Percentiles rank a stretch among this genome's conserved stretches.
These are phyloP conservation scores for Capsaspora owczarzaki DNA, from an alignment of 78 protist species.

Conservation along the genomic window DNA sequence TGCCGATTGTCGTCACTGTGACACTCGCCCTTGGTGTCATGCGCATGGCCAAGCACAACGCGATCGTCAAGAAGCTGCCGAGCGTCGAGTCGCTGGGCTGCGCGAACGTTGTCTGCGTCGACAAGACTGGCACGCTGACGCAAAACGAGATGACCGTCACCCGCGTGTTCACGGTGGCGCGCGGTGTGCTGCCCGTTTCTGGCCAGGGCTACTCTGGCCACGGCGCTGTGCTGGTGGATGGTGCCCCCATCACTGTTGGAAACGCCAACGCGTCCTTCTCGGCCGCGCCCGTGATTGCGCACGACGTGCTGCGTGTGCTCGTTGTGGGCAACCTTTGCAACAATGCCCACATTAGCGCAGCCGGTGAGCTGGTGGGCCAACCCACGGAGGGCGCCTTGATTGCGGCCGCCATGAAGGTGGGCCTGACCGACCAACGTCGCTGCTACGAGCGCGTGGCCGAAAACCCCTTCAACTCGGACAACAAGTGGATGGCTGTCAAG, in stretches of 20 bases:
- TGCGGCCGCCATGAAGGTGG: conserved; percentile 16
- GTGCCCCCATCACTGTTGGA: background rate
- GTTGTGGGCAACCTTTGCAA: conserved; percentile 8
- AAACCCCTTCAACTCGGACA: conserved; percentile 20
- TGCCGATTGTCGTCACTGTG: conserved; percentile 81
- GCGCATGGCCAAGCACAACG: conserved; percentile 41
- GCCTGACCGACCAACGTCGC: conserved; percentile 5
- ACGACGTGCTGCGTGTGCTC: too few species aligned
- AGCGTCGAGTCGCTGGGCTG: conserved; percentile 86
- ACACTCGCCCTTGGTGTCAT: conserved; percentile 22
- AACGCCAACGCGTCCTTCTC: too few species aligned
- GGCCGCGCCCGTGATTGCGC: background rate
- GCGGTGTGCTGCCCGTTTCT: background rate
- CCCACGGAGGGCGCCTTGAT: conserved; percentile 38
- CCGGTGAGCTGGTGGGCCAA: conserved; percentile 14
- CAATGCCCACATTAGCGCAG: conserved; percentile 17
- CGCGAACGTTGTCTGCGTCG: conserved; percentile 74
- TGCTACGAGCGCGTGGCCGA: conserved; percentile 5
- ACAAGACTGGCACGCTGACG: conserved; percentile 97
- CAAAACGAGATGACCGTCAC: conserved; percentile 70
- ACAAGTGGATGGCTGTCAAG: conserved; percentile 47
- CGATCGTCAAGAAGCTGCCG: conserved; percentile 38
- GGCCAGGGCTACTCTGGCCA: background rate
- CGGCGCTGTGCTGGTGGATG: background rate
- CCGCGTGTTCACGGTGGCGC: conserved; percentile 9